Evolutionary conservation across 2,329 filamentous ascomycete genomes (phyloP).

Genomic region (Aspergillus neotritici): DNA sequence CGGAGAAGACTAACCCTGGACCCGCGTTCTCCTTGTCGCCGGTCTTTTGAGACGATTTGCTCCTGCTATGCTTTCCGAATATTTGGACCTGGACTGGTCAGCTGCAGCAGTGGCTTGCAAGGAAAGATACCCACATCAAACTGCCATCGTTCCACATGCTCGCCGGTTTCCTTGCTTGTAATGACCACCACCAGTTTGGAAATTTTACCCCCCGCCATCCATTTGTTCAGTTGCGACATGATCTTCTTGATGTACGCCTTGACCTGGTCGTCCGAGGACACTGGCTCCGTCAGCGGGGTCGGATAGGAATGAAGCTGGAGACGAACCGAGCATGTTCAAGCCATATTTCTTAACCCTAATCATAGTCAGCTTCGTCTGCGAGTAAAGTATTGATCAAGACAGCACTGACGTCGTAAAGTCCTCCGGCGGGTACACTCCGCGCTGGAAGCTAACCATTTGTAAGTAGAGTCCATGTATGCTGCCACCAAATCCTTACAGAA

Average conservation of each 20-base stretch:
- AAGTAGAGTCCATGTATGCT: slow-evolving; percentile 13
- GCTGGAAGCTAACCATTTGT: slow-evolving; percentile 65
- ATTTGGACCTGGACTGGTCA: slow-evolving; percentile 48
- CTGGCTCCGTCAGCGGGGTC: slow-evolving; percentile 40
- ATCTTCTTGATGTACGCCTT: slow-evolving; percentile 99
- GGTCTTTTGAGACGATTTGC: slow-evolving; percentile 45
- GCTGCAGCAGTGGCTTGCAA: slow-evolving; percentile 7
- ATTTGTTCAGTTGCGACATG: slow-evolving; percentile 94
- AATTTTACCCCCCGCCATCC: slow-evolving; percentile 97
- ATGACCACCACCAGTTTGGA: slow-evolving; percentile 95
- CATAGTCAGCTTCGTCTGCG: background rate
- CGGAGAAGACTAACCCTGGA: slow-evolving; percentile 43
- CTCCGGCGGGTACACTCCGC: slow-evolving; percentile 78
- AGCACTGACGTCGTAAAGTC: slow-evolving; percentile 79
- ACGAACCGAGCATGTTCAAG: slow-evolving; percentile 82
- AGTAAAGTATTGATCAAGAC: background rate
- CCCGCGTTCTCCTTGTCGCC: slow-evolving; percentile 65
- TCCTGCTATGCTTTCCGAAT: slow-evolving; percentile 48
- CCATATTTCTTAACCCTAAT: slow-evolving; percentile 92
- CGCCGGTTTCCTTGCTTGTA: slow-evolving; percentile 92
- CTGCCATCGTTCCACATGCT: slow-evolving; percentile 95
- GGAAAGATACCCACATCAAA: slow-evolving; percentile 65
- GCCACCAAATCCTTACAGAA: slow-evolving; percentile 57
- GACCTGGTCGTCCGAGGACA: slow-evolving; percentile 94
- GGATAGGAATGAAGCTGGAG: background rate